Evolutionary conservation across 2,329 filamentous ascomycete genomes (phyloP), one percentile per base, ranked within the genome.

Genomic region (Epichloe elymi): DNA sequence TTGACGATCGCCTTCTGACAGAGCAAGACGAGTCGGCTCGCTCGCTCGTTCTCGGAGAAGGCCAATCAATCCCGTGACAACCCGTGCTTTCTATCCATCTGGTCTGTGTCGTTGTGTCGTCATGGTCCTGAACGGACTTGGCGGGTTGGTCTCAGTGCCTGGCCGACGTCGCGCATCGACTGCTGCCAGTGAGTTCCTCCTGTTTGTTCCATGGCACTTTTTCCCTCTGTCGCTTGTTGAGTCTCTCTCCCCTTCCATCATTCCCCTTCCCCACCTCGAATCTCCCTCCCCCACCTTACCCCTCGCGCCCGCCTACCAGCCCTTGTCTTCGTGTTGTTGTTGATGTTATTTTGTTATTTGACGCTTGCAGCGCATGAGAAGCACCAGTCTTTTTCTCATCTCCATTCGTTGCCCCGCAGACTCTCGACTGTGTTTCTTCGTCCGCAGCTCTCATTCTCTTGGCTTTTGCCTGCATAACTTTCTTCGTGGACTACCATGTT

Each of bases 401-500:
- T 23, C 7, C 20, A 4, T 20, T 14, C 12, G 8, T 11, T 19
- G 7, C 10, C 41, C 41, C 14, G 8, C 4, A n/a, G 19, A 26
- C 12, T 12, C 33, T n/a, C 15, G 30, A 43, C 39, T 20, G 35
- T 36, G 42, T 23, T 17, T 35, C 38, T 20, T 33, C 7, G 8
- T 14, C 8, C 23, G 23, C 17, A 11, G 26, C 23, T 14, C 19
- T 49, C 20, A 23, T 44, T n/a, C 30, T 37, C 41, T 37, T 51
- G 15, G 35, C 33, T n/a, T 52, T 45, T 49, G 50, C 50, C 53
- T 46, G 39, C 49, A 49, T 53, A 53, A 55, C 53, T 39, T 48
- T 48, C 47, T 51, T 53, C 50, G 54, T 49, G 48, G 48, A 49
- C 38, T 49, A 42, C 40, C 56, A 73, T 72, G 67, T 67, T 73